These are phyloP conservation scores for Clonostachys sp. DNA, from an alignment of 2,329 filamentous ascomycete genomes.

Conservation along the genomic window DNA sequence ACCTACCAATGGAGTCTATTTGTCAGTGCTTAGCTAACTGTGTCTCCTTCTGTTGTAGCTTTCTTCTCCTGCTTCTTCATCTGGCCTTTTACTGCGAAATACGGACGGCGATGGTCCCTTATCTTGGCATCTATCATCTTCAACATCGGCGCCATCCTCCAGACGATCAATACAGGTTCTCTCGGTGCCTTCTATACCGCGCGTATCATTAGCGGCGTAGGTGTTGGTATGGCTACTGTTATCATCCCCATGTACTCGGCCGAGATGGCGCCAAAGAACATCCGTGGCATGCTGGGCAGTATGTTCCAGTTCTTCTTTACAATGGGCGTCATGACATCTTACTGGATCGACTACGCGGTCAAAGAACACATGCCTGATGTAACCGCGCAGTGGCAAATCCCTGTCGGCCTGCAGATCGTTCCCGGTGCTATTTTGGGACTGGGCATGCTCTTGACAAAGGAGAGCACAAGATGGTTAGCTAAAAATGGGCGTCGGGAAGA, in stretches of 20 bases:
- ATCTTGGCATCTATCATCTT: constrained; percentile 35
- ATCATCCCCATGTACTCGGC: constrained; percentile 38
- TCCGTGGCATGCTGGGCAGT: constrained; percentile 34
- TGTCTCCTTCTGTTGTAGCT: constrained; percentile 12
- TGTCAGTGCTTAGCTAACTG: background rate
- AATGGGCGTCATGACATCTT: constrained; percentile 32
- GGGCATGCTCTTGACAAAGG: constrained; percentile 42
- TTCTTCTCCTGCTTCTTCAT: constrained; percentile 37
- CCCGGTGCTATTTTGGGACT: constrained; percentile 38
- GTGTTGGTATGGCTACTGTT: constrained; percentile 31
- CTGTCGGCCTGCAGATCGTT: constrained; percentile 41
- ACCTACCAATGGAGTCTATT: too few relatives aligned
- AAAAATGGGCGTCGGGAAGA: constrained; percentile 37
- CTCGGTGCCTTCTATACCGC: constrained; percentile 30
- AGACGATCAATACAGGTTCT: constrained; percentile 28
- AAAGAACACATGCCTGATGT: constrained; percentile 24
- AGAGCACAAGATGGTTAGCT: constrained; percentile 41
- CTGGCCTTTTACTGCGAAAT: constrained; percentile 33
- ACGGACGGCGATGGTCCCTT: constrained; percentile 32
- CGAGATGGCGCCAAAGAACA: constrained; percentile 40
- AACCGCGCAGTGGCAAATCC: constrained; percentile 45
- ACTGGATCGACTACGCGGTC: constrained; percentile 43
- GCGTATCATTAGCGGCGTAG: constrained; percentile 26
- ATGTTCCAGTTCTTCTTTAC: constrained; percentile 41
- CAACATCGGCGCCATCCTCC: constrained; percentile 33